Evolutionary conservation across 2,329 filamentous ascomycete species (phyloP), one percentile per base, ranked within the genome.

Genomic region (Curvularia spicifera): DNA sequence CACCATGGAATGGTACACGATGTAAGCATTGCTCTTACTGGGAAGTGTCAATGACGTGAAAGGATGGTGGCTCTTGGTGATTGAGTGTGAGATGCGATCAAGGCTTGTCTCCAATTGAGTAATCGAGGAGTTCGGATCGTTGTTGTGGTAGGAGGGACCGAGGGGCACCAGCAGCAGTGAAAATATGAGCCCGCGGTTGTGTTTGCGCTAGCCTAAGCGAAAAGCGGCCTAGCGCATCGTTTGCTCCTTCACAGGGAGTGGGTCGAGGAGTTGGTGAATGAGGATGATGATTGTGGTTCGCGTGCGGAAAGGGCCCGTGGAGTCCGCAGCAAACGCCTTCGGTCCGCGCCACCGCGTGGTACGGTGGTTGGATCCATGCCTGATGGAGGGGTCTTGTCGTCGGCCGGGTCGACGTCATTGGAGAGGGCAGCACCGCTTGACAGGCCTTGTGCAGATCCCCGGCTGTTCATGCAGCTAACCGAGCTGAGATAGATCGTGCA

Each of bases 11-110:
- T 18, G 58, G 50, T 51, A 37, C 28, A 29, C 29, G 42, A 53
- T 54, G 40, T 39, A 49, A n/a, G 24, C 22, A 37, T 40, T 39
- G 37, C 40, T 66, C 71, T 61, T 53, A 75, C 73, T 65, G 44
- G 7, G 64, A 58, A 53, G 65, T 64, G 66, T 63, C 61, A 64
- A 63, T 64, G 64, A 66, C 62, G 64, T 60, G 66, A 59, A 33
- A 67, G 45, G 59, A 49, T 58, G 49, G 56, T 59, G 64, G 40
- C 51, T 53, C 59, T 39, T 56, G 49, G 49, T 46, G 50, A 46
- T 45, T 26, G 51, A 44, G 56, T 26, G 51, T 60, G 57, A 46
- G 52, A 44, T 56, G 26, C 56, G 62, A 62, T 28, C 26, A 40
- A 50, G 51, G 60, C 51, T 49, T 51, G 54, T 53, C 61, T 46